Conservation (phyloP, 148 eudicot genomes). For the Cornus florida region DNA sequence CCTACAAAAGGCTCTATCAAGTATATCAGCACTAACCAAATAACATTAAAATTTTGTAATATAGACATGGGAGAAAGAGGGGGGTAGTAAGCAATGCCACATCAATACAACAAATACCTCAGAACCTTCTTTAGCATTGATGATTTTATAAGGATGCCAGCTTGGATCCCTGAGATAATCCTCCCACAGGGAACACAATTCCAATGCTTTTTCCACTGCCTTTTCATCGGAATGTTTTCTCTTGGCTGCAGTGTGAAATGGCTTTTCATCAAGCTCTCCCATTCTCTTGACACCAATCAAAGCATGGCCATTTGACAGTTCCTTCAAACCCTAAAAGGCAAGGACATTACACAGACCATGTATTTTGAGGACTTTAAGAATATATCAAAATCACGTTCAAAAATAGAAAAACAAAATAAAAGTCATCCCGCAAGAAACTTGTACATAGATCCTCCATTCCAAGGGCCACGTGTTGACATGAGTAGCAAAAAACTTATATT, state of each 20-base stretch:
- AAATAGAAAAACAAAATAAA: background rate
- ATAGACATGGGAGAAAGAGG: background rate
- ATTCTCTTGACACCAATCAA: constrained; percentile 52
- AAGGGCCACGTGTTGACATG: background rate
- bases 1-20: background rate
- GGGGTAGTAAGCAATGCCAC: background rate
- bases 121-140: constrained; percentile 23
- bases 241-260: constrained; percentile 44
- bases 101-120: constrained; percentile 38
- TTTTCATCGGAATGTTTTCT: constrained; percentile 26
- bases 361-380: too few relatives aligned
- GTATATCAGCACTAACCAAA: background rate
- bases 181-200: constrained; percentile 43
- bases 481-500: background rate
- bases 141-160: constrained; percentile 73
- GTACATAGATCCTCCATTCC: background rate
- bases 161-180: constrained; percentile 49
- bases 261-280: constrained; percentile 55
- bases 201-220: constrained; percentile 32
- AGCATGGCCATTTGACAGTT: constrained; percentile 18
- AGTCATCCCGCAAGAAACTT: background rate
- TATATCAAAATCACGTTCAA: background rate
- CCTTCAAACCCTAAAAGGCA: constrained; percentile 48
- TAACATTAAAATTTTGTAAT: too few relatives aligned
- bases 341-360: background rate